These are phyloP conservation scores for Nannochloropsis salina DNA, from an alignment of 108 stramenopile species.

Conservation along the genomic window DNA sequence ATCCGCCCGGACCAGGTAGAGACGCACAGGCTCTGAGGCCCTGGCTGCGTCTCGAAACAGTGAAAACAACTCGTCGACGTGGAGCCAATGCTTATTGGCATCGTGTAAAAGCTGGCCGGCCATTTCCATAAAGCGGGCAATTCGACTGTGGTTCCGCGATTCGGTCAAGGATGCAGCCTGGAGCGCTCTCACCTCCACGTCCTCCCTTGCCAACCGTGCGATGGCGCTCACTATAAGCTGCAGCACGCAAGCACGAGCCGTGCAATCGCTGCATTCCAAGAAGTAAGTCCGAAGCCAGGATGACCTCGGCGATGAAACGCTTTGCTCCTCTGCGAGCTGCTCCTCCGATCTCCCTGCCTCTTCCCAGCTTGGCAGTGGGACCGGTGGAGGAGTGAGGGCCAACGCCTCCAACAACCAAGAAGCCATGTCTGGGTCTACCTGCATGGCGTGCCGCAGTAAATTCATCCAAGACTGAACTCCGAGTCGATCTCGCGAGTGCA, in stretches of 20 bases:
- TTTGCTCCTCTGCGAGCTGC: neutral
- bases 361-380: conserved; percentile 35
- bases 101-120: conserved; percentile 62
- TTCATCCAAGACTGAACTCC: conserved; percentile 34
- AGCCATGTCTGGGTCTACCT: conserved; percentile 24
- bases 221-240: conserved; percentile 29
- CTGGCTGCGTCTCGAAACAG: conserved; percentile 65
- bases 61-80: conserved; percentile 60
- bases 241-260: conserved; percentile 18
- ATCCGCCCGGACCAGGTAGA: conserved; percentile 63
- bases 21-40: conserved; percentile 56
- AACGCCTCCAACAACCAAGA: conserved; percentile 32
- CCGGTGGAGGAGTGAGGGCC: conserved; percentile 54
- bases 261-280: conserved; percentile 42
- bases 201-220: conserved; percentile 18
- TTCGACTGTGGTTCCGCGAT: conserved; percentile 13
- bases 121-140: conserved; percentile 32
- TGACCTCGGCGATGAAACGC: conserved; percentile 21
- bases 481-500: conserved; percentile 43
- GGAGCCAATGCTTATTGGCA: conserved; percentile 60
- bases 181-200: conserved; percentile 2
- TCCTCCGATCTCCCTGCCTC: conserved; percentile 38
- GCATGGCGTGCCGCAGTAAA: conserved; percentile 29
- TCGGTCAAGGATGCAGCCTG: neutral
- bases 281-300: conserved; percentile 65